Conservation (phyloP, 108 stramenopile genomes). For the Cyclotella baltica region DNA sequence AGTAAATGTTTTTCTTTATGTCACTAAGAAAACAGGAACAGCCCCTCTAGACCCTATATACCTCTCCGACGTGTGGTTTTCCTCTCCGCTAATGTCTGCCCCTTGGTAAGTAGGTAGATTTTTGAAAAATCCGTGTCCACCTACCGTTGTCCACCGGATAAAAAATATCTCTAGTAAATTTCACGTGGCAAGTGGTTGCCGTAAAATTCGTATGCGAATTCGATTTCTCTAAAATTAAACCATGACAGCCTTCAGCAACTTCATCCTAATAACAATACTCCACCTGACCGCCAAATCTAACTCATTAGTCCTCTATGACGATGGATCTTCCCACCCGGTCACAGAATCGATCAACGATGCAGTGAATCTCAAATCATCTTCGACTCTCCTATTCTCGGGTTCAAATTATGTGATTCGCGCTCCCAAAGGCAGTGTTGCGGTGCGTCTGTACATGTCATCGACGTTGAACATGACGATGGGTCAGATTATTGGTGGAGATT, state of each 20-base stretch:
- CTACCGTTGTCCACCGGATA: too few relatives aligned
- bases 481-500: conserved; percentile 22
- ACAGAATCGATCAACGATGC: conserved; percentile 15
- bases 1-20: too few relatives aligned
- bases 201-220: too few relatives aligned
- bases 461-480: conserved; percentile 22
- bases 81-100: too few relatives aligned
- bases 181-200: too few relatives aligned
- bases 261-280: background rate
- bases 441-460: conserved; percentile 33
- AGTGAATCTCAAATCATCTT: conserved; percentile 20
- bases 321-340: conserved; percentile 23
- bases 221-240: too few relatives aligned
- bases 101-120: too few relatives aligned
- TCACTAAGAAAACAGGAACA: too few relatives aligned
- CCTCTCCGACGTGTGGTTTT: too few relatives aligned
- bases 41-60: too few relatives aligned
- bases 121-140: too few relatives aligned
- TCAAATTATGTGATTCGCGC: conserved; percentile 18
- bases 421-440: conserved; percentile 23
- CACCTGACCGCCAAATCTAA: background rate
- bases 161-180: too few relatives aligned
- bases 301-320: conserved; percentile 17
- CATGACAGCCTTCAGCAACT: background rate
- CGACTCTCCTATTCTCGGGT: conserved; percentile 7